Evolutionary conservation across 2,329 filamentous ascomycete species (phyloP), one percentile per base, ranked within the genome.

Genomic region (Simplicillium aogashimaense): DNA sequence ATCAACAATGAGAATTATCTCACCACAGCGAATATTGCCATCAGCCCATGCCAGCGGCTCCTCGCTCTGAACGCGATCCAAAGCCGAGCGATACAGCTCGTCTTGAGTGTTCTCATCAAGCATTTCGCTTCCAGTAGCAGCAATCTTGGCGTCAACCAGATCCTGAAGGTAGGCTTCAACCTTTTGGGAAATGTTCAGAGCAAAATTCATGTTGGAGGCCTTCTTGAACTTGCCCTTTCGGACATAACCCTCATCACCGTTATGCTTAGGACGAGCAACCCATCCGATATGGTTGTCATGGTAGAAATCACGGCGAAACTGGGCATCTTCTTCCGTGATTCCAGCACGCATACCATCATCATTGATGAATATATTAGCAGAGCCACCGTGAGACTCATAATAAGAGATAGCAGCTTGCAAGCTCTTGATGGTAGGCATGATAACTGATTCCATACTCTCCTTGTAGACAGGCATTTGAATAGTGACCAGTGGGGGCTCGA

Each of bases 151-250:
- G 28, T 55, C 51, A 7, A 55, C 46, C 39, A 51, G 45, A 4
- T 53, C 46, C 14, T 61, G 58, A 30, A 86, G 61, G 43, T 73
- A 72, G 10, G 74, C 71, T 54, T 85, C 81, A 3, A 83, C 71
- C 43, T 72, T 68, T 51, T 74, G 72, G 29, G 73, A 78, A 38
- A 82, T 60, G 48, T 71, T 72, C 42, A 85, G 64, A 3, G 71
- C 79, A 51, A 78, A 85, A 56, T 85, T 86, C 81, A 86, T 85
- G 62, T 86, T 86, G 20, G 78, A 83, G 1, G 79, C 78, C 59
- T 83, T 83, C 63, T 83, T 83, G 65, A 83, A 83, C 54, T 82
- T 82, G 40, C 79, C 79, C 31, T 65, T 65, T 31, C 76, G 66
- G 14, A 70, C 45, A 49, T 74, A 78, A 17, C 64, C 60, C 40